These are phyloP conservation scores for Colletotrichum plurivorum DNA, from an alignment of 2,329 filamentous ascomycete genomes.

Conservation along the genomic window DNA sequence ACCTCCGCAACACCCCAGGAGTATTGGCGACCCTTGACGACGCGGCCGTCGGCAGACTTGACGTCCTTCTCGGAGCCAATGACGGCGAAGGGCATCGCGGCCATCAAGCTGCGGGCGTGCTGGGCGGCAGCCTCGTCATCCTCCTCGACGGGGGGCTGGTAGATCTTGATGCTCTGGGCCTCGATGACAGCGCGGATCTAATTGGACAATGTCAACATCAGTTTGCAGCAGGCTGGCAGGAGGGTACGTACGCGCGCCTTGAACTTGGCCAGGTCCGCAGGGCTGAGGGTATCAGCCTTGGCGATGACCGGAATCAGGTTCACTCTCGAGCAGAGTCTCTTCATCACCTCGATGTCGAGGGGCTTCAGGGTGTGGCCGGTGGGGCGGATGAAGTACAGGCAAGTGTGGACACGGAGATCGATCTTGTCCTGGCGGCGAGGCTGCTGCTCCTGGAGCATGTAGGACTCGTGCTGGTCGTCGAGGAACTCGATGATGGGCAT, in stretches of 20 bases:
- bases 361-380: slow-evolving; percentile 99
- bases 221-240: slow-evolving; percentile 28
- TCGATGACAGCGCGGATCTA: slow-evolving; percentile 96
- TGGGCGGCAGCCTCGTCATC: slow-evolving; percentile 96
- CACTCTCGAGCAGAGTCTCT: slow-evolving; percentile 96
- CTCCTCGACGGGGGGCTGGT: slow-evolving; percentile 97
- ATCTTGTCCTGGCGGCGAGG: slow-evolving; percentile 98
- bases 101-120: slow-evolving; percentile 94
- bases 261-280: slow-evolving; percentile 90
- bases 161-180: slow-evolving; percentile 99
- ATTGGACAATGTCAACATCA: slow-evolving; percentile 18
- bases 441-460: slow-evolving; percentile 99
- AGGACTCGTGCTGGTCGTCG: slow-evolving; percentile 99
- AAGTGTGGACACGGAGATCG: slow-evolving; percentile 97
- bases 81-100: slow-evolving; percentile 98
- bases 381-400: slow-evolving; percentile 98
- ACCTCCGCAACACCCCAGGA: slow-evolving; percentile 99
- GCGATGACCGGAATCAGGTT: slow-evolving; percentile 99
- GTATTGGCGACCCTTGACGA: slow-evolving; percentile 99
- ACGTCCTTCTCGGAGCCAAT: slow-evolving; percentile 99
- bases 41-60: slow-evolving; percentile 94
- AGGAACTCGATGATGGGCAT: slow-evolving; percentile 99
- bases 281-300: slow-evolving; percentile 98
- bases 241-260: slow-evolving; percentile 86
- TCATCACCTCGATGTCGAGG: slow-evolving; percentile 99